Evolutionary conservation across 2,329 filamentous ascomycete genomes (phyloP).

Genomic region (Botrytis tulipae): DNA sequence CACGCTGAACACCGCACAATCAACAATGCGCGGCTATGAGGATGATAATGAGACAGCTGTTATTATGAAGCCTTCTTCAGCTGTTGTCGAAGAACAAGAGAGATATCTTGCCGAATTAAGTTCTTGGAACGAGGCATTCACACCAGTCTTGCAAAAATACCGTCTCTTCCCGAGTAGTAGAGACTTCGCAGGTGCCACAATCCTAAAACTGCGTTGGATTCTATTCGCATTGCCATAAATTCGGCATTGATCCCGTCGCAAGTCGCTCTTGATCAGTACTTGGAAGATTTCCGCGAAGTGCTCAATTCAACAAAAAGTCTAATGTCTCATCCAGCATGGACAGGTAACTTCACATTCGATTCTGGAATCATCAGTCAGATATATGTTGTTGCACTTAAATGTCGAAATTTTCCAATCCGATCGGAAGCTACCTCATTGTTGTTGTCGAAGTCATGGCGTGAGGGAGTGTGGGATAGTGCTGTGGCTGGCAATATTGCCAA

Average conservation of each 20-base stretch:
- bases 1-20: background rate
- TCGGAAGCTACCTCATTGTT: constrained; percentile 1
- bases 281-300: constrained; percentile 3
- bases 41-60: background rate
- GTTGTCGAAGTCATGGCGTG: background rate
- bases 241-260: background rate
- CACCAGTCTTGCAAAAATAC: background rate
- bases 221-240: background rate
- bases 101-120: background rate
- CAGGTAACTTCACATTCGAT: constrained; percentile 3
- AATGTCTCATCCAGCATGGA: constrained; percentile 11
- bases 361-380: background rate
- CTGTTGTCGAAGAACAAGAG: background rate
- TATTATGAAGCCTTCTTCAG: background rate
- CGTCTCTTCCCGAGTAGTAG: background rate
- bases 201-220: constrained; percentile 1
- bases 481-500: background rate
- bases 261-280: constrained; percentile 4
- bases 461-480: background rate
- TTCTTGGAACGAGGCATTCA: constrained; percentile 4
- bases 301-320: background rate
- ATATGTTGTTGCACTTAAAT: constrained; percentile 13
- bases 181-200: constrained; percentile 9
- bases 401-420: background rate
- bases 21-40: background rate